Conservation (phyloP, 176 grass and related monocot genomes). For the Melocanna baccifera region DNA sequence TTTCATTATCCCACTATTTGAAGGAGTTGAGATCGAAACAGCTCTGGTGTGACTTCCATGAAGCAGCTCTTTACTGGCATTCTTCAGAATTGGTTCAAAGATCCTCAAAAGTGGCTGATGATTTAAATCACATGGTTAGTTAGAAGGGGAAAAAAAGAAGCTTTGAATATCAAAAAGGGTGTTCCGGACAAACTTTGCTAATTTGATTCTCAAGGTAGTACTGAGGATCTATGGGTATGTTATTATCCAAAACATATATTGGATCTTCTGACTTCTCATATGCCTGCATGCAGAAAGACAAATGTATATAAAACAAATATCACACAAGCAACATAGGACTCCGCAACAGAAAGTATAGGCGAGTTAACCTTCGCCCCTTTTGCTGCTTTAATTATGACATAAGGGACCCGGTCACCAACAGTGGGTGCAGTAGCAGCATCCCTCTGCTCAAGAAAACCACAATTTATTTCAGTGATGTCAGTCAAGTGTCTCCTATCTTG, state of each 20-base stretch:
- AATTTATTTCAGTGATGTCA: slow-evolving; percentile 24
- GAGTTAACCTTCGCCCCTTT: slow-evolving; percentile 89
- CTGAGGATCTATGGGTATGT: slow-evolving; percentile 94
- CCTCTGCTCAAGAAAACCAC: slow-evolving; percentile 61
- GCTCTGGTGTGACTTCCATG: slow-evolving; percentile 98
- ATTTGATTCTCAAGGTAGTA: slow-evolving; percentile 99
- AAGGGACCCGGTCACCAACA: slow-evolving; percentile 96
- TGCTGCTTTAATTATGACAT: slow-evolving; percentile 95
- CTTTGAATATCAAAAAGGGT: slow-evolving; percentile 6
- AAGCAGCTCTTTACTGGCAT: slow-evolving; percentile 92
- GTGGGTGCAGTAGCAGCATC: slow-evolving; percentile 96
- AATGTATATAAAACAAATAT: slow-evolving; percentile 34
- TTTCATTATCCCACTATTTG: slow-evolving; percentile 97
- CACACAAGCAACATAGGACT: neutral
- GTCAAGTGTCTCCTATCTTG: slow-evolving; percentile 4
- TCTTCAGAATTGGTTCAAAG: slow-evolving; percentile 96
- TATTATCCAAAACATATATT: slow-evolving; percentile 97
- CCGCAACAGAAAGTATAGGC: neutral
- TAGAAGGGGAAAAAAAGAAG: neutral
- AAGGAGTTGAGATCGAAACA: slow-evolving; percentile 94
- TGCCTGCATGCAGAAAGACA: slow-evolving; percentile 57
- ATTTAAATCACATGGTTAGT: slow-evolving; percentile 6
- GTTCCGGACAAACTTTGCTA: slow-evolving; percentile 65
- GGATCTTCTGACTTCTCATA: slow-evolving; percentile 99
- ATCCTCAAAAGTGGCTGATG: slow-evolving; percentile 87